Conservation (phyloP, 108 stramenopile species). For the Nitzschia putrida region DNA sequence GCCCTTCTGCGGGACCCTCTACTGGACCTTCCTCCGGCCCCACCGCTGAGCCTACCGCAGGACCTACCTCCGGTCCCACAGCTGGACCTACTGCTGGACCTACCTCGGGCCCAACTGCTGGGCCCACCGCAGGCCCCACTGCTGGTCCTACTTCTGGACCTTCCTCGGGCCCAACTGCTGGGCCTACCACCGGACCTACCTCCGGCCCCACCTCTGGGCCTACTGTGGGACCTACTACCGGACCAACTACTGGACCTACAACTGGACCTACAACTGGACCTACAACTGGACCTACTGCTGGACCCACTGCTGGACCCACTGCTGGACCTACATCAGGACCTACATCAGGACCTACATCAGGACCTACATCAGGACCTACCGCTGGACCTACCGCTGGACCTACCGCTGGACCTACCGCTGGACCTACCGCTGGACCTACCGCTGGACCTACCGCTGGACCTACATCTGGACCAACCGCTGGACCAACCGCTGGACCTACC, state of each 20-base stretch:
- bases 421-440: not conserved
- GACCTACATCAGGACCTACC: constrained; percentile 2
- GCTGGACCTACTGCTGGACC: constrained; percentile 4
- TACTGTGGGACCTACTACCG: constrained; percentile 1
- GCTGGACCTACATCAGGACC: not conserved
- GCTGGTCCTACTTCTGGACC: constrained; percentile 14
- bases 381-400: constrained; percentile 8
- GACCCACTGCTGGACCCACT: not conserved
- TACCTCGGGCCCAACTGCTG: constrained; percentile 3
- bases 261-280: constrained; percentile 3
- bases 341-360: not conserved
- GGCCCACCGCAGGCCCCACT: constrained; percentile 5
- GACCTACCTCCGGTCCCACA: constrained; percentile 12
- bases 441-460: not conserved
- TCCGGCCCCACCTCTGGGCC: constrained; percentile 8
- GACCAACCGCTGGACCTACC: not conserved
- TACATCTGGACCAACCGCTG: not conserved
- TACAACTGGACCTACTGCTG: not conserved
- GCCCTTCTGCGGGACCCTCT: constrained; percentile 9
- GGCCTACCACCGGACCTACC: constrained; percentile 16
- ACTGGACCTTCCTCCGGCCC: constrained; percentile 10
- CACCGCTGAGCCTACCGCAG: constrained; percentile 13
- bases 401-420: not conserved
- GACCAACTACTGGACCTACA: constrained; percentile 12
- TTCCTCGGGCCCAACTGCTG: not conserved